Evolutionary conservation across 1,139 yeast genomes (phyloP).

Genomic region (Yamadazyma dendronema): DNA sequence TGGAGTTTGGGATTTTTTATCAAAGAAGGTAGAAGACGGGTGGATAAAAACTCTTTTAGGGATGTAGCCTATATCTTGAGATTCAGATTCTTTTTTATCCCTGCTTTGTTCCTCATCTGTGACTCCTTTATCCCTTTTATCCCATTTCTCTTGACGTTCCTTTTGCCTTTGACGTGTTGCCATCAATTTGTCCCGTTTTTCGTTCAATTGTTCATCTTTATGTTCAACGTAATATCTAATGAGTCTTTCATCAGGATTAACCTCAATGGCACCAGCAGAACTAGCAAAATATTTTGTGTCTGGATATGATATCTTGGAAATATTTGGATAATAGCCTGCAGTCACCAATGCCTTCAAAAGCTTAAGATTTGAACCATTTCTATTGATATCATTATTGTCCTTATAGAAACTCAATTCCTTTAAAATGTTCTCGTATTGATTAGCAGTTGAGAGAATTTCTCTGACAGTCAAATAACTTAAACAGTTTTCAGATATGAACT

Average conservation of each 20-base stretch:
- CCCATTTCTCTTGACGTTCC: slow-evolving; percentile 27
- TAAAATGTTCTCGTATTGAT: slow-evolving; percentile 65
- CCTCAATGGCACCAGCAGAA: slow-evolving; percentile 75
- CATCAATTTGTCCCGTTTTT: slow-evolving; percentile 5
- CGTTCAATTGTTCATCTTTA: slow-evolving; percentile 5
- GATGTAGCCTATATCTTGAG: slow-evolving; percentile 7
- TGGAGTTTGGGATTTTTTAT: slow-evolving; percentile 27
- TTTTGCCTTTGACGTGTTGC: slow-evolving; percentile 7
- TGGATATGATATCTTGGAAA: slow-evolving; percentile 79
- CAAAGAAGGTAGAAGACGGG: slow-evolving; percentile 17
- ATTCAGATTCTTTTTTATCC: too few relatives aligned
- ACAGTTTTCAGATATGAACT: slow-evolving; percentile 59
- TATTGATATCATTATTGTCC: slow-evolving; percentile 31
- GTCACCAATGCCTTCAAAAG: slow-evolving; percentile 68
- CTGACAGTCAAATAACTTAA: slow-evolving; percentile 64
- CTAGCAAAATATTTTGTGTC: slow-evolving; percentile 72
- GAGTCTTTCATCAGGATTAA: slow-evolving; percentile 76
- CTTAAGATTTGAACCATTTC: slow-evolving; percentile 48
- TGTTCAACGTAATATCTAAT: slow-evolving; percentile 64
- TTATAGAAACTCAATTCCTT: slow-evolving; percentile 72
- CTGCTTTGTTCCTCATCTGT: background rate
- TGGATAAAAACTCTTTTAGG: slow-evolving; percentile 15
- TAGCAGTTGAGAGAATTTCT: slow-evolving; percentile 68
- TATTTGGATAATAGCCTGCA: slow-evolving; percentile 79
- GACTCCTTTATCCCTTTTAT: slow-evolving; percentile 38